Base-by-base conservation (phyloP, 441 rosid genomes). In the Pelargonium cotyledonis region DNA sequence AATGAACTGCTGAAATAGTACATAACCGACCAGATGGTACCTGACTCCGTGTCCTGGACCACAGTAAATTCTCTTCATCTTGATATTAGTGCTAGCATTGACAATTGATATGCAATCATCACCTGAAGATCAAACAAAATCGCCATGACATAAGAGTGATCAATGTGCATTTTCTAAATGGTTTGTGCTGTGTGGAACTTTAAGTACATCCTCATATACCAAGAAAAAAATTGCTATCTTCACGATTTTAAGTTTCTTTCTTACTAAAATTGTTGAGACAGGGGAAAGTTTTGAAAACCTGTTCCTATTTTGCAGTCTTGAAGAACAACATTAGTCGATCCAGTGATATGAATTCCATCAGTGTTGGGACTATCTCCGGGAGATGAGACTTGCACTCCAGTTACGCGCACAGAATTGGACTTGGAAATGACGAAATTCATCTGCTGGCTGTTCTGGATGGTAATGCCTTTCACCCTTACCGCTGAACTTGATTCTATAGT, bases 11-110 rank as follows among this genome's bases (percentile, higher is more conserved):
- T 29, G 31, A 4, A 29, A 29, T 29, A 29, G 31, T 2, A 29
- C 31, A 4, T 29, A 29, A 29, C 3, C 3, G 31, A 29, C 3
- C 5, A 8, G 49, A 51, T 21, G 9, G 46, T 78, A 92, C 99
- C 97, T 95, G 77, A 92, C 78, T 65, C 98, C 99, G 77, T 95
- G 99, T 53, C 99, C 98, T 26, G 99, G 98, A 72, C 99, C 99
- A 75, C 97, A 92, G 40, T 76, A 92, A 21, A 92, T 74, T 70
- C 80, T 80, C 85, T 90, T 89, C 96, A 95, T 92, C 82, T 85
- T 92, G 75, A 95, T 87, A 69, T 53, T 72, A 9, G 98, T 75
- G 77, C 98, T 87, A 29, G 82, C 96, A 71, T 75, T 89, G 70
- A 95, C 99, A 40, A 95, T 95, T 5, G 99, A 95, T 68, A 95